A percentile compares a stretch with the other conserved stretches of the same genome.
These are phyloP conservation scores for Eremochloa ophiuroides DNA, from an alignment of 176 grass and related monocot species.

Conservation along the genomic window DNA sequence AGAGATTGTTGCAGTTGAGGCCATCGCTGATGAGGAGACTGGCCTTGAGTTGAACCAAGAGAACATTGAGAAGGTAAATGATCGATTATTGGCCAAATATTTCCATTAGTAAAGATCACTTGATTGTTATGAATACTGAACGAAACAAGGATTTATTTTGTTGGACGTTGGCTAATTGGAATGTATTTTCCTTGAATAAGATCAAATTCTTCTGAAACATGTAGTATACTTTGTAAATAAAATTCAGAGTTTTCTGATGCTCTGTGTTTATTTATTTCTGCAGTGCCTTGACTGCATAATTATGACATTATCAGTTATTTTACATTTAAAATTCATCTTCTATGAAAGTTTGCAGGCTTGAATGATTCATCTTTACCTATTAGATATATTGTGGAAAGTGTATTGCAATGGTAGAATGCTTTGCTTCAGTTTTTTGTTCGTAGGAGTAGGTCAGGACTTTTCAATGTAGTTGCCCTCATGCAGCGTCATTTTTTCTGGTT, in stretches of 20 bases:
- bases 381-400: background rate
- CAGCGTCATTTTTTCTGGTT: background rate
- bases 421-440: background rate
- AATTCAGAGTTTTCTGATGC: background rate
- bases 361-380: background rate
- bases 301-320: background rate
- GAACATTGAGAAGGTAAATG: slow-evolving; percentile 82
- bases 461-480: background rate
- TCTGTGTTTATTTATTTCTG: background rate
- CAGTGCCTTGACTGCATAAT: background rate
- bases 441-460: background rate
- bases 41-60: slow-evolving; percentile 78
- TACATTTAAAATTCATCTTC: slow-evolving; percentile 12
- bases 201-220: background rate
- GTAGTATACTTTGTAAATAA: slow-evolving; percentile 4
- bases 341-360: background rate
- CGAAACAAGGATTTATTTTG: background rate
- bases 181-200: background rate
- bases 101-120: background rate
- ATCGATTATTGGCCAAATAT: background rate
- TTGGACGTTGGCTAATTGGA: slow-evolving; percentile 2
- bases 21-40: slow-evolving; percentile 81
- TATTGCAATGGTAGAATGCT: background rate
- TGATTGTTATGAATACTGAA: background rate
- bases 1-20: slow-evolving; percentile 82